Conservation (phyloP, 208 protist genomes). For the Trypanosoma scelopori region DNA sequence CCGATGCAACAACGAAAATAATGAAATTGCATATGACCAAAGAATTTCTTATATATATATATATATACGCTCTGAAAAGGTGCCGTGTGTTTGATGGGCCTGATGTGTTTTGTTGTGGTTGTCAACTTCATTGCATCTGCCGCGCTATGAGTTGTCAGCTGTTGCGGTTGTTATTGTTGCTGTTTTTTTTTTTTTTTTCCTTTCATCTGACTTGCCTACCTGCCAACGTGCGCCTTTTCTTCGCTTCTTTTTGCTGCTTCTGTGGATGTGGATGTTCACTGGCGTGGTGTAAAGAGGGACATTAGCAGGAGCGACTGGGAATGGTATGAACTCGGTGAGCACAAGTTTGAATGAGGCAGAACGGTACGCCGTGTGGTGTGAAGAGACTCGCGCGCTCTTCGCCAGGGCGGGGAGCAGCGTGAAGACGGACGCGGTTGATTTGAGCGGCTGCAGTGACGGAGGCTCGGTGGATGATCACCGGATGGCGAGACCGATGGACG, state of each 20-base stretch:
- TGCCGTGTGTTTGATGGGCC: too few relatives aligned
- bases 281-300: neutral
- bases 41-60: too few relatives aligned
- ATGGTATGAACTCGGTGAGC: neutral
- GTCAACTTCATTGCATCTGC: neutral
- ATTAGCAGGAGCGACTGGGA: neutral
- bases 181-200: too few relatives aligned
- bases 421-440: neutral
- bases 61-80: neutral
- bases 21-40: too few relatives aligned
- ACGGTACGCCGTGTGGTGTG: conserved; percentile 57
- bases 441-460: neutral
- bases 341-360: conserved; percentile 31
- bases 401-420: neutral
- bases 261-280: neutral
- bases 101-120: conserved; percentile 1
- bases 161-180: neutral
- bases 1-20: neutral
- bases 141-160: too few relatives aligned
- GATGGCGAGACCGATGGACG: conserved; percentile 3
- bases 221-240: neutral
- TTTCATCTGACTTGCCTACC: neutral
- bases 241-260: conserved; percentile 5
- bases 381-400: conserved; percentile 49
- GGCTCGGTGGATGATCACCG: too few relatives aligned